Conservation (phyloP, 2,329 filamentous ascomycete species). For the Coniochaeta sp. region DNA sequence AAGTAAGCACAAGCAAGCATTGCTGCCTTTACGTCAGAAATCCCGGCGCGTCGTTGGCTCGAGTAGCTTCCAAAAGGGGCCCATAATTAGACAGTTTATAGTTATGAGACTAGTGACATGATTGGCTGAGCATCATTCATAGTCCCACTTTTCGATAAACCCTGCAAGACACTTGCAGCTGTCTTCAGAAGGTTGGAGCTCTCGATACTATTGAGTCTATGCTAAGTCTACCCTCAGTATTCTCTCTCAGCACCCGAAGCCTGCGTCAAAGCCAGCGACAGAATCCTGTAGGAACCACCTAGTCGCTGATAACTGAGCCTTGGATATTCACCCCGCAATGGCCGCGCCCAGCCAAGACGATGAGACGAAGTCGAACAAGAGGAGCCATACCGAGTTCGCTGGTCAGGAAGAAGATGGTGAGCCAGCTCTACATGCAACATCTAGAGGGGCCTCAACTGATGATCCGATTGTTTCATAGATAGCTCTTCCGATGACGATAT, state of each 20-base stretch:
- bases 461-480: constrained; percentile 26
- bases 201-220: too few relatives aligned
- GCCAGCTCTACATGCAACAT: constrained; percentile 4
- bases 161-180: background rate
- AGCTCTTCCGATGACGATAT: constrained; percentile 87
- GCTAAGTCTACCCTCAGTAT: background rate
- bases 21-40: background rate
- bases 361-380: constrained; percentile 37
- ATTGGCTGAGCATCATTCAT: background rate
- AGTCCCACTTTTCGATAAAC: background rate
- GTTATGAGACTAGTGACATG: too few relatives aligned
- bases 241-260: background rate
- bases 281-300: too few relatives aligned
- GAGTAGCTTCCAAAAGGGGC: background rate
- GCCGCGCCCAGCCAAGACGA: constrained; percentile 18
- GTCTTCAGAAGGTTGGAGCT: too few relatives aligned
- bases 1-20: too few relatives aligned
- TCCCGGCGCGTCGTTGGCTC: background rate
- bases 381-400: constrained; percentile 49
- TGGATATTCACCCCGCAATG: constrained; percentile 14
- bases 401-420: constrained; percentile 35
- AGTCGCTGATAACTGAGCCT: too few relatives aligned
- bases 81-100: too few relatives aligned
- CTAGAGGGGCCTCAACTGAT: constrained; percentile 1
- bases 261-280: background rate